Evolutionary conservation across 495 filamentous ascomycete genomes (phyloP), one percentile per base, ranked within the genome.

Genomic region (Hypoxylon intermedium): DNA sequence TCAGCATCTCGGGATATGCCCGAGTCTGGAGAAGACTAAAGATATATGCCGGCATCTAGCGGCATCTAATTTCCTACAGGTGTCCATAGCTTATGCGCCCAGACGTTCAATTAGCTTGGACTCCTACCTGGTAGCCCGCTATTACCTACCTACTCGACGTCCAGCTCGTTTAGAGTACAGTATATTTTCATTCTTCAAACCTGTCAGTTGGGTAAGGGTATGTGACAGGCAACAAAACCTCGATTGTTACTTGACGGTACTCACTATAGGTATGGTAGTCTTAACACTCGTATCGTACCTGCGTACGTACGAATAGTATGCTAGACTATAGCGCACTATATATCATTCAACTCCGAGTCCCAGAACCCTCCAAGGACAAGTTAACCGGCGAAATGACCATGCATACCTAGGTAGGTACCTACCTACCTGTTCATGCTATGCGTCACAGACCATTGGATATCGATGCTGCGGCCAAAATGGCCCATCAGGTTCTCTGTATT

Each of bases 371-470:
- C 50, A 43, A 51, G 36, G 19, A 43, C 41, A 31, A 28, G 62
- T 53, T 40, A 34, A 38, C 41, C 62, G 21, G 56, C 52, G 62
- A 65, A 57, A 65, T 65, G 51, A 51, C 19, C 56, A 49, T 36
- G n/a, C n/a, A n/a, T n/a, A n/a, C n/a, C n/a, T n/a, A n/a, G n/a
- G n/a, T n/a, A n/a, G n/a, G n/a, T n/a, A n/a, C n/a, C n/a, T n/a
- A 40, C 56, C 46, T 60, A 55, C 50, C 52, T 57, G 16, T 36
- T 56, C 55, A 53, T 55, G 31, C 42, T 37, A 56, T 46, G 30
- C 23, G 36, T 31, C 19, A 30, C 38, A 24, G 19, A 45, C 49
- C 34, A 65, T 60, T 57, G 51, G 46, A 43, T 48, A 13, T 38
- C 31, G 23, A 42, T 2, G 44, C 9, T 40, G 26, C 59, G n/a